Conservation (phyloP, 1,284 basidiomycete species). For the Ustilago tritici region DNA sequence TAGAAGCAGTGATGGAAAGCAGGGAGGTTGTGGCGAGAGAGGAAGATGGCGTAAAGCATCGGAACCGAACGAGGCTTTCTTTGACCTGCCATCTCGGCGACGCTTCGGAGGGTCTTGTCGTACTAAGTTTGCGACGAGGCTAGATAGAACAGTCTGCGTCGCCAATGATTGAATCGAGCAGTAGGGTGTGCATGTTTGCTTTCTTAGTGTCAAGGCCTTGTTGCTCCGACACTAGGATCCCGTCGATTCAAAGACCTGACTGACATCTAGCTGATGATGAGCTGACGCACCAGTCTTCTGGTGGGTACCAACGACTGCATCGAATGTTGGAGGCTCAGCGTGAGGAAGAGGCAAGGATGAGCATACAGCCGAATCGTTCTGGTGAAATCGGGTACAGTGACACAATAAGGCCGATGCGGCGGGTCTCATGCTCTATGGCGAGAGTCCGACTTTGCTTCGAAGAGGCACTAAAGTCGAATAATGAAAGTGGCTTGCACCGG, state of each 20-base stretch:
- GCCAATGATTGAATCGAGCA: background rate
- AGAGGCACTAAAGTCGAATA: background rate
- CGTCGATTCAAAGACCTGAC: background rate
- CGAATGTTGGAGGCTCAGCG: background rate
- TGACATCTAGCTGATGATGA: background rate
- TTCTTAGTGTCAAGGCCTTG: background rate
- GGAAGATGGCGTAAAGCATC: background rate
- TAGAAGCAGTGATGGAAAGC: too few species aligned
- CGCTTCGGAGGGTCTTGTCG: conserved; percentile 2
- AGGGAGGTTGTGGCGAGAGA: background rate
- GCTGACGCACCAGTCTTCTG: background rate
- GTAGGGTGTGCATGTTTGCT: background rate
- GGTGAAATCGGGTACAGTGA: background rate
- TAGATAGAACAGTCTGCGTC: conserved; percentile 3
- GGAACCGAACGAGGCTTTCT: background rate
- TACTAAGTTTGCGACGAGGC: conserved; percentile 6
- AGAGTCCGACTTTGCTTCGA: background rate
- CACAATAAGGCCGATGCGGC: background rate
- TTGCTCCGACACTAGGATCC: background rate
- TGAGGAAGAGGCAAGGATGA: background rate
- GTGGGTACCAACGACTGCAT: background rate
- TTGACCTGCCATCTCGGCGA: conserved; percentile 2
- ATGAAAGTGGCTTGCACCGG: conserved; percentile 8
- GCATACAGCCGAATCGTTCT: background rate
- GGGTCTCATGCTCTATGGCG: background rate